These are phyloP conservation scores for Leccinum laetum DNA, from an alignment of 1,284 basidiomycete species.

Conservation along the genomic window DNA sequence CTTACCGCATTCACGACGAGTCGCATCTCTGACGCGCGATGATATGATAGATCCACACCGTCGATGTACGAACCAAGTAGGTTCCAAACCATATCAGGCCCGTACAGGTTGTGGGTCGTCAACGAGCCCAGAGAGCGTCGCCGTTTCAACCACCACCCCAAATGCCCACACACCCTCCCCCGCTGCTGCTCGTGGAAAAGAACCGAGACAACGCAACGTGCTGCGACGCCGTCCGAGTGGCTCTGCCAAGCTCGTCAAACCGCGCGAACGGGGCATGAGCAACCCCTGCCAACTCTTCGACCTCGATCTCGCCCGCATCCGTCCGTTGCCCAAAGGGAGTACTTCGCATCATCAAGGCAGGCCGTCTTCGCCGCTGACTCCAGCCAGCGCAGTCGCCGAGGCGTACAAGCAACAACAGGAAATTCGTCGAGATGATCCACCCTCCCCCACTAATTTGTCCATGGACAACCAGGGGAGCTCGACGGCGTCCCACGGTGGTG, in stretches of 20 bases:
- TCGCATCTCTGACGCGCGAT: not conserved
- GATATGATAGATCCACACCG: slow-evolving; percentile 17
- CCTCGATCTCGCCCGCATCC: not conserved
- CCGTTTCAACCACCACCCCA: not conserved
- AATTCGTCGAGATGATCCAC: slow-evolving; percentile 23
- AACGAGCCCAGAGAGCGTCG: slow-evolving; percentile 15
- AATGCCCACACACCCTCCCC: slow-evolving; percentile 1
- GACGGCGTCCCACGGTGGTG: slow-evolving; percentile 7
- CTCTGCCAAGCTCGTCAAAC: slow-evolving; percentile 30
- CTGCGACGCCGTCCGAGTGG: slow-evolving; percentile 45
- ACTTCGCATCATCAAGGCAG: not conserved
- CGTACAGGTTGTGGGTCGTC: not conserved
- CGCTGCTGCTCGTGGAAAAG: slow-evolving; percentile 11
- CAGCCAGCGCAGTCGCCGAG: slow-evolving; percentile 54
- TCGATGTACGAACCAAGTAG: slow-evolving; percentile 20
- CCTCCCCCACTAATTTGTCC: slow-evolving; percentile 9
- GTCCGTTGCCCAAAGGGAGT: not conserved
- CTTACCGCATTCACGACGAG: slow-evolving; percentile 5
- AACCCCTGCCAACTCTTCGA: not conserved
- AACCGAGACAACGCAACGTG: slow-evolving; percentile 42
- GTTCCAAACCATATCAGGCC: slow-evolving; percentile 5
- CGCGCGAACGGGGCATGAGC: slow-evolving; percentile 16
- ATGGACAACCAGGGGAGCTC: slow-evolving; percentile 12
- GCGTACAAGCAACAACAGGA: slow-evolving; percentile 56
- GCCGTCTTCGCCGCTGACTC: slow-evolving; percentile 40